These are phyloP conservation scores for Cubamyces lactineus DNA, from an alignment of 768 basidiomycete species.

Conservation along the genomic window DNA sequence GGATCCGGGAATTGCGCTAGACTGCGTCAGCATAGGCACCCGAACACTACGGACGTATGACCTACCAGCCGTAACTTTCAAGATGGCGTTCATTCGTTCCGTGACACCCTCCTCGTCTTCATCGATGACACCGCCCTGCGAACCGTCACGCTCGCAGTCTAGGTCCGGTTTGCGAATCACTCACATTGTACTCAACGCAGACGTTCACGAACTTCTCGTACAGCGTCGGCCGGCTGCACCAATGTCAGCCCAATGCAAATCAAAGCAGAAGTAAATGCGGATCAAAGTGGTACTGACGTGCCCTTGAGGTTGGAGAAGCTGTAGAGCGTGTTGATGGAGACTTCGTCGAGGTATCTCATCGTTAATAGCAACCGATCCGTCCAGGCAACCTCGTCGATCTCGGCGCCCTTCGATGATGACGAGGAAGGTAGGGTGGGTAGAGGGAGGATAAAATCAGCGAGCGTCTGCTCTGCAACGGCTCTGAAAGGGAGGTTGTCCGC, in stretches of 20 bases:
- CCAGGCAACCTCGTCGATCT: conserved; percentile 83
- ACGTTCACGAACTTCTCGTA: conserved; percentile 72
- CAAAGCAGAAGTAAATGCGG: not conserved
- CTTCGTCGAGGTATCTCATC: conserved; percentile 67
- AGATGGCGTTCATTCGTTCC: conserved; percentile 54
- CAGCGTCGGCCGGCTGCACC: conserved; percentile 57
- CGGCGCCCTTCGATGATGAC: conserved; percentile 48
- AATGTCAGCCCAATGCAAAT: not conserved
- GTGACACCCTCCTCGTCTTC: conserved; percentile 70
- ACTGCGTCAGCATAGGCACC: conserved; percentile 8
- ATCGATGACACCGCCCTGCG: conserved; percentile 89
- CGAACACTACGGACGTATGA: conserved; percentile 34
- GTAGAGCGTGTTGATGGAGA: conserved; percentile 59
- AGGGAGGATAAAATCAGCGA: conserved; percentile 82
- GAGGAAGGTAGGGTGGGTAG: conserved; percentile 55
- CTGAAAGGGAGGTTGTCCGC: conserved; percentile 36
- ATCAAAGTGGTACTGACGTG: conserved; percentile 47
- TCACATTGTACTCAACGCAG: conserved; percentile 84
- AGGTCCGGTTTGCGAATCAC: conserved; percentile 33
- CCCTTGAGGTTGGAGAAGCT: conserved; percentile 64
- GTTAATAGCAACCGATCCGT: conserved; percentile 79
- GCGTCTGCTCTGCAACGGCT: conserved; percentile 62
- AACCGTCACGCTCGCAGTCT: conserved; percentile 2
- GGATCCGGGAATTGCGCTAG: conserved; percentile 67
- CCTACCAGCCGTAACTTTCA: conserved; percentile 66